Evolutionary conservation across 495 filamentous ascomycete genomes (phyloP).

Genomic region (Wilcoxina mikolae): DNA sequence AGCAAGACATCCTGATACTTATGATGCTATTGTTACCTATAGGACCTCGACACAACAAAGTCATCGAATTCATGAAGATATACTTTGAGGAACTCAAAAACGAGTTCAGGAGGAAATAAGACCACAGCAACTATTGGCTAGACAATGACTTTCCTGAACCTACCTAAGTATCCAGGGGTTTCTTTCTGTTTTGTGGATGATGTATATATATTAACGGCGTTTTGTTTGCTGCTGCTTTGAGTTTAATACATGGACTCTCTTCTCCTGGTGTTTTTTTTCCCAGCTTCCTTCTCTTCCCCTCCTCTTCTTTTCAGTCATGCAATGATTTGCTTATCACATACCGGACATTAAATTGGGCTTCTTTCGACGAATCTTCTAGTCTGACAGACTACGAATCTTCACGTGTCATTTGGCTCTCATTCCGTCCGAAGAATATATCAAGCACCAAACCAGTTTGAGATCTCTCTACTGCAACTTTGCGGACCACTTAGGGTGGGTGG

Average conservation of each 20-base stretch:
- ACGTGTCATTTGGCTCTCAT: slow-evolving; percentile 40
- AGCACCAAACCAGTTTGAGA: slow-evolving; percentile 17
- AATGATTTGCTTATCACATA: neutral
- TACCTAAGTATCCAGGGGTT: neutral
- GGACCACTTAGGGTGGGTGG: slow-evolving; percentile 6
- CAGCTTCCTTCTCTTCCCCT: neutral
- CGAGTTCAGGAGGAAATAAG: slow-evolving; percentile 37
- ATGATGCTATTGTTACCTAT: neutral
- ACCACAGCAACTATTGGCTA: neutral
- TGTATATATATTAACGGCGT: neutral
- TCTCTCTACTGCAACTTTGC: neutral
- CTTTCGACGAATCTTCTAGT: slow-evolving; percentile 29
- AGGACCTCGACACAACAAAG: neutral
- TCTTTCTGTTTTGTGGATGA: neutral
- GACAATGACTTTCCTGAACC: slow-evolving; percentile 13
- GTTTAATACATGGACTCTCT: slow-evolving; percentile 8
- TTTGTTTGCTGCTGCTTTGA: neutral
- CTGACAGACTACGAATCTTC: too few species aligned
- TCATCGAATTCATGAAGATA: slow-evolving; percentile 37
- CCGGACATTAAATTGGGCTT: slow-evolving; percentile 40
- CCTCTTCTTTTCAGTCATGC: slow-evolving; percentile 2
- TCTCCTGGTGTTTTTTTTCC: neutral
- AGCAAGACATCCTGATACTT: slow-evolving; percentile 1
- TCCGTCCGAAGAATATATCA: slow-evolving; percentile 35
- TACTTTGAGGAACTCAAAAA: slow-evolving; percentile 48